Conservation (phyloP, 2,329 filamentous ascomycete genomes). For the Nakataea oryzae region DNA sequence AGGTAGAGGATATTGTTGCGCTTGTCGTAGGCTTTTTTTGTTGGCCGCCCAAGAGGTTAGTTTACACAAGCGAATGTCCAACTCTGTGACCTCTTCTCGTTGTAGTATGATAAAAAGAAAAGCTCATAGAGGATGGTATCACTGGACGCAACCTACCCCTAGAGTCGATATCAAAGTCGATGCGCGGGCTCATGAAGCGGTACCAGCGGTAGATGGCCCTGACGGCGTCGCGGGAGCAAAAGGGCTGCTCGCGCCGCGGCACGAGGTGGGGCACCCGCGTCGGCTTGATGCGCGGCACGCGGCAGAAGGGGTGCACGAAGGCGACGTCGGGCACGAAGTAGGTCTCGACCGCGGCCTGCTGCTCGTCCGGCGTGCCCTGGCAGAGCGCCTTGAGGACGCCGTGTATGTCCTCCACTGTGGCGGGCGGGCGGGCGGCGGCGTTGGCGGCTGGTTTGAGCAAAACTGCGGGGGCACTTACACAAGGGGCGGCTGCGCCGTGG, state of each 20-base stretch:
- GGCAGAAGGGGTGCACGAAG: constrained; percentile 10
- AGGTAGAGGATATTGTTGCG: constrained; percentile 60
- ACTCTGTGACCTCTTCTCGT: no score
- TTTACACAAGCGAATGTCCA: no score
- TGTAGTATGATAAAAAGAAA: no score
- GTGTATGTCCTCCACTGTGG: constrained; percentile 7
- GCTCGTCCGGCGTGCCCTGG: constrained; percentile 5
- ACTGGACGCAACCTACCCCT: constrained; percentile 35
- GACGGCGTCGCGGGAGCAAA: constrained; percentile 58
- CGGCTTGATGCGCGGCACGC: constrained; percentile 41
- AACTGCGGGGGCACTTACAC: neutral
- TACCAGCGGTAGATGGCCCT: constrained; percentile 71
- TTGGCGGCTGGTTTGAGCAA: neutral
- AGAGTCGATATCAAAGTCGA: constrained; percentile 56
- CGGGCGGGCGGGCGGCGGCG: neutral
- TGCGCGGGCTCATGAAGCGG: constrained; percentile 67
- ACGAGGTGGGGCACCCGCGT: constrained; percentile 29
- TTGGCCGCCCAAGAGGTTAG: no score
- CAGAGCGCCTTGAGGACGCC: constrained; percentile 6
- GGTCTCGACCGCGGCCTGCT: constrained; percentile 5
- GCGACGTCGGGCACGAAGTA: constrained; percentile 8
- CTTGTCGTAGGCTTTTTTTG: constrained; percentile 53
- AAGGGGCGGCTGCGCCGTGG: neutral
- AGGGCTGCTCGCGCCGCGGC: constrained; percentile 30
- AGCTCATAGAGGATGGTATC: no score